Conservation (phyloP, 192 early-diverging fungal genomes). For the Paraglomus brasilianum region DNA sequence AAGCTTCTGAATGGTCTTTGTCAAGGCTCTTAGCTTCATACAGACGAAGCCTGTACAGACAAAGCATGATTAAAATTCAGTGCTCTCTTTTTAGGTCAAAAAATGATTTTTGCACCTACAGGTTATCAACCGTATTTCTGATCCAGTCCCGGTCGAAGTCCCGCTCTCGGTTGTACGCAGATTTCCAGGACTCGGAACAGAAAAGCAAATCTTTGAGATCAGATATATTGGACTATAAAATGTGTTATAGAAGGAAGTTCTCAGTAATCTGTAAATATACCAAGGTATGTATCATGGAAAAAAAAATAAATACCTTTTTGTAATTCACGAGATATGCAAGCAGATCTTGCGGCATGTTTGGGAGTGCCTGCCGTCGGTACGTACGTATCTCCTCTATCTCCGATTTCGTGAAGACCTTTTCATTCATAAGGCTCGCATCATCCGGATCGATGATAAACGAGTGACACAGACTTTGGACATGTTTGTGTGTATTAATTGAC, state of each 20-base stretch:
- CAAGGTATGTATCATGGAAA: not conserved
- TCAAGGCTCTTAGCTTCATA: conserved; percentile 27
- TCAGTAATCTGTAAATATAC: conserved; percentile 1
- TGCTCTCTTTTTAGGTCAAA: conserved; percentile 18
- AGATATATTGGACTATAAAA: conserved; percentile 7
- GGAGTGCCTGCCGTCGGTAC: conserved; percentile 3
- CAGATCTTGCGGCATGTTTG: conserved; percentile 13
- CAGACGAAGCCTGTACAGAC: conserved; percentile 22
- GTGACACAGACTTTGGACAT: conserved; percentile 29
- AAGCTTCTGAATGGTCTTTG: conserved; percentile 16
- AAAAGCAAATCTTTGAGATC: conserved; percentile 26
- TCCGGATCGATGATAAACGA: conserved; percentile 24
- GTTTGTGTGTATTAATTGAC: conserved; percentile 4
- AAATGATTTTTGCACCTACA: conserved; percentile 31
- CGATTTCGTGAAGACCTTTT: conserved; percentile 17
- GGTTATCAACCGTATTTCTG: conserved; percentile 29
- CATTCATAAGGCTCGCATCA: conserved; percentile 22
- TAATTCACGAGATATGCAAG: conserved; percentile 19
- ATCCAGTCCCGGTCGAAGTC: conserved; percentile 34
- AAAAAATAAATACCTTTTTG: conserved; percentile 22
- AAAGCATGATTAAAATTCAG: conserved; percentile 30
- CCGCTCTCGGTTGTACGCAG: conserved; percentile 27
- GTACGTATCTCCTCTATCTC: conserved; percentile 21
- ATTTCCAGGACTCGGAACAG: conserved; percentile 25
- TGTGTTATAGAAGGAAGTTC: not conserved